phyloP scores from a whole-genome alignment of 164 flowering plant species.

The Kalanchoe fedtschenkoi region DNA sequence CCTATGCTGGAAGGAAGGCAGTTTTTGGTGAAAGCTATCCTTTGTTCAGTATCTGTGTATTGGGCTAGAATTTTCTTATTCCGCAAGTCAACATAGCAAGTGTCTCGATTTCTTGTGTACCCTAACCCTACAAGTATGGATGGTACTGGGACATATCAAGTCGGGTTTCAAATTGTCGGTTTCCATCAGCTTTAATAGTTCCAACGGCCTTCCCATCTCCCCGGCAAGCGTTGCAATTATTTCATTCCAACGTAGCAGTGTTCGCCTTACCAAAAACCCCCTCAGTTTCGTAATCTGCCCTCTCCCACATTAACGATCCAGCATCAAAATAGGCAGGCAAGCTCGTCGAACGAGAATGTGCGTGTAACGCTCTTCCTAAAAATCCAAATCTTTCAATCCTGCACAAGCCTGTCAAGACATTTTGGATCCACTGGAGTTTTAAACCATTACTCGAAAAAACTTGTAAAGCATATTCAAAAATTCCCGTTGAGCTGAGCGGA shows the following conservation, averaged over 20 bases:
- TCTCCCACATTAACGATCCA: constrained; percentile 40
- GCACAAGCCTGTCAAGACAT: constrained; percentile 37
- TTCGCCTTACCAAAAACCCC: constrained; percentile 19
- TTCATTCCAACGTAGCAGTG: constrained; percentile 37
- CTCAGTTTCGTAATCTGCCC: constrained; percentile 22
- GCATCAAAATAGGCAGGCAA: constrained; percentile 25
- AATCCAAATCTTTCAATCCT: constrained; percentile 21
- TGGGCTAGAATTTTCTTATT: too few relatives aligned
- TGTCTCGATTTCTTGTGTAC: constrained; percentile 29
- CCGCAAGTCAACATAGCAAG: too few relatives aligned
- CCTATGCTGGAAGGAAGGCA: too few relatives aligned
- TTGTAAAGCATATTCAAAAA: constrained; percentile 29
- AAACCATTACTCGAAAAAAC: constrained; percentile 22
- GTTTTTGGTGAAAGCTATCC: too few relatives aligned
- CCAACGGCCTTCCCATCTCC: constrained; percentile 17
- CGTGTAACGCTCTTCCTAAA: constrained; percentile 31
- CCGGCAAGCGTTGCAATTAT: constrained; percentile 36
- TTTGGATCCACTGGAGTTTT: constrained; percentile 19
- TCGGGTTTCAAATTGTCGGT: constrained; percentile 28
- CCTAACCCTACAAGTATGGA: constrained; percentile 32
- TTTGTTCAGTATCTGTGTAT: too few relatives aligned
- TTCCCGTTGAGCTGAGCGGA: constrained; percentile 31
- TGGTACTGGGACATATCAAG: constrained; percentile 31
- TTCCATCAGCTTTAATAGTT: constrained; percentile 21
- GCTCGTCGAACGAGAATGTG: constrained; percentile 15